Conservation (phyloP, 2,329 filamentous ascomycete species). For the Leptographium wingfieldii region DNA sequence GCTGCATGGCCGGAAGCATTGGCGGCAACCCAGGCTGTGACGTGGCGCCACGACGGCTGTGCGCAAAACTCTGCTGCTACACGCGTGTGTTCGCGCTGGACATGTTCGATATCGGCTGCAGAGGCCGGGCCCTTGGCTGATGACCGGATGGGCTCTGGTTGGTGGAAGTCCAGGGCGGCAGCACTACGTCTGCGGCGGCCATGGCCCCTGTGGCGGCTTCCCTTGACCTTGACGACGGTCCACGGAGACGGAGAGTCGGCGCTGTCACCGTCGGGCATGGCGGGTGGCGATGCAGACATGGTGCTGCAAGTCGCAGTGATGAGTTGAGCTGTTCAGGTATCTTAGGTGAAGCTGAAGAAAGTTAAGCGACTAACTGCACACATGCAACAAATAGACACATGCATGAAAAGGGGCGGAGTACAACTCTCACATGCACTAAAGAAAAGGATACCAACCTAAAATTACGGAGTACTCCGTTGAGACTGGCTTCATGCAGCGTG, state of each 20-base stretch:
- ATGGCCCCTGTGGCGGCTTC: not conserved
- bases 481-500: not conserved
- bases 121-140: not conserved
- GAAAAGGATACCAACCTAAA: too few species aligned
- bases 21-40: constrained; percentile 22
- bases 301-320: too few species aligned
- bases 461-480: too few species aligned
- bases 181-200: not conserved
- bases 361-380: too few species aligned
- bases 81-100: constrained; percentile 15
- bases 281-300: not conserved
- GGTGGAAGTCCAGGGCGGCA: not conserved
- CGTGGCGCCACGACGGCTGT: constrained; percentile 17
- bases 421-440: too few species aligned
- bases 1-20: constrained; percentile 12
- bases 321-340: too few species aligned
- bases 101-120: constrained; percentile 4
- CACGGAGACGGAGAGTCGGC: not conserved
- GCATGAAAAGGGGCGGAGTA: too few species aligned
- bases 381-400: too few species aligned
- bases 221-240: not conserved
- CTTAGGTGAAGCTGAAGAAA: too few species aligned
- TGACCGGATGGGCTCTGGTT: not conserved
- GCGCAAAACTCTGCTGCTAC: constrained; percentile 13
- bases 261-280: not conserved